Base-by-base conservation (phyloP, 495 filamentous ascomycete species). In the Annulohypoxylon moriforme region DNA sequence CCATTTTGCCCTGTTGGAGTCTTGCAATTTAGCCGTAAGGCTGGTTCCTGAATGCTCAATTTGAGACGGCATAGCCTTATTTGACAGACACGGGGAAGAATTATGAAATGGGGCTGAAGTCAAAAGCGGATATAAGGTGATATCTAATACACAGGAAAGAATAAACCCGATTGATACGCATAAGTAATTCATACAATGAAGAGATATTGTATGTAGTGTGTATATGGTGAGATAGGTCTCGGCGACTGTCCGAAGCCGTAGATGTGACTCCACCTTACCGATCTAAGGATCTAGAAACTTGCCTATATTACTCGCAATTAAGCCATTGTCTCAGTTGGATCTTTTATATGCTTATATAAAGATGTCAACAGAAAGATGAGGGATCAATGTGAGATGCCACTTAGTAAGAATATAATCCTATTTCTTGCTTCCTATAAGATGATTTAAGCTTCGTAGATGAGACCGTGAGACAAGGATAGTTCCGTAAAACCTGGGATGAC, bases 21-120 rank as follows among this genome's bases (percentile, higher is more conserved):
- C 10, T 31, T 61, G 27, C 44, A 27, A 74, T 74, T 74, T 74
- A 74, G 71, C 71, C 71, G 67, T 64, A 74, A 67, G 71, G 66
- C 71, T 69, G 66, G 61, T 73, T 73, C 57, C 61, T 73, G 61
- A 52, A 52, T 22, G 31, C 18, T 65, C 47, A 56, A 57, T 58
- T 14, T 33, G 33, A 14, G 29, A 58, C 24, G 40, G 18, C 3
- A 4, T 40, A 27, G 52, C 2, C 24, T 20, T 22, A 20, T 57
- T 52, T 18, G 53, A 44, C 18, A 31, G 22, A 55, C 20, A 20
- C 11, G n/a, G 24, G 16, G 16, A 27, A 31, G 47, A 52, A 49
- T 1, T n/a, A 47, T 24, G 10, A n/a, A 44, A 52, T 16, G 20
- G 58, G 50, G 49, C 36, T 40, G 33, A 58, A 60, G 24, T 53